Evolutionary conservation across 2,329 filamentous ascomycete species (phyloP).

Genomic region (Microdochium paspali): DNA sequence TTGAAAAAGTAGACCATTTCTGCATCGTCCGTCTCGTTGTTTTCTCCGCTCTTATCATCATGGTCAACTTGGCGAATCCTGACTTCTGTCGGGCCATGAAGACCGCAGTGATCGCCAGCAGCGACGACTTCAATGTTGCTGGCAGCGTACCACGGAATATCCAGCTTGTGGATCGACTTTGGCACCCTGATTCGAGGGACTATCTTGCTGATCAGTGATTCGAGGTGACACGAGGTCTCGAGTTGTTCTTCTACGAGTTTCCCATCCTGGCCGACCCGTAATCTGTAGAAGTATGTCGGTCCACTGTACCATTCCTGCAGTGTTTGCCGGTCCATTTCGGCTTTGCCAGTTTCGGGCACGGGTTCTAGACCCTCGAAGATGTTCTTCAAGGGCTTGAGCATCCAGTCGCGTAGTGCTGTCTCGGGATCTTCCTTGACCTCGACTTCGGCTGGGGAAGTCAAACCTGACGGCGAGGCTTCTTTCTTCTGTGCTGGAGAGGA

Average conservation of each 20-base stretch:
- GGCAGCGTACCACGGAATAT: conserved; percentile 2
- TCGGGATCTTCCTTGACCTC: neutral
- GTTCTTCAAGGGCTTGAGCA: neutral
- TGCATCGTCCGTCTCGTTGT: neutral
- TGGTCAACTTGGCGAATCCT: neutral
- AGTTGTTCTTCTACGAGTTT: neutral
- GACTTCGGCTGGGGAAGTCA: neutral
- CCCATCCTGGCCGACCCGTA: neutral
- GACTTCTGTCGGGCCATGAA: neutral
- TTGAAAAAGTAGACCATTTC: conserved; percentile 3
- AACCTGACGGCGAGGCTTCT: neutral
- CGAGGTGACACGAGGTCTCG: neutral
- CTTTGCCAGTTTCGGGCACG: neutral
- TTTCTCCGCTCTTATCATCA: neutral
- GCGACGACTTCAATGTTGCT: conserved; percentile 1
- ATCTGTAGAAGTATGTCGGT: conserved; percentile 2
- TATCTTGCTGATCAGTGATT: neutral
- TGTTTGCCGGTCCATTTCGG: neutral
- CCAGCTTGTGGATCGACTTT: conserved; percentile 2
- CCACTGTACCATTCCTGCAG: conserved; percentile 3
- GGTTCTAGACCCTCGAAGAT: conserved; percentile 1
- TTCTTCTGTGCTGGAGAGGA: neutral
- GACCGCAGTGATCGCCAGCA: neutral
- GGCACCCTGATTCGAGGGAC: conserved; percentile 2
- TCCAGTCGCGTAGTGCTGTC: conserved; percentile 1